A percentile compares a stretch with the other conserved stretches of the same genome.
phyloP scores from a whole-genome alignment of 2,329 filamentous ascomycete species.

The Botryotinia narcissicola region DNA sequence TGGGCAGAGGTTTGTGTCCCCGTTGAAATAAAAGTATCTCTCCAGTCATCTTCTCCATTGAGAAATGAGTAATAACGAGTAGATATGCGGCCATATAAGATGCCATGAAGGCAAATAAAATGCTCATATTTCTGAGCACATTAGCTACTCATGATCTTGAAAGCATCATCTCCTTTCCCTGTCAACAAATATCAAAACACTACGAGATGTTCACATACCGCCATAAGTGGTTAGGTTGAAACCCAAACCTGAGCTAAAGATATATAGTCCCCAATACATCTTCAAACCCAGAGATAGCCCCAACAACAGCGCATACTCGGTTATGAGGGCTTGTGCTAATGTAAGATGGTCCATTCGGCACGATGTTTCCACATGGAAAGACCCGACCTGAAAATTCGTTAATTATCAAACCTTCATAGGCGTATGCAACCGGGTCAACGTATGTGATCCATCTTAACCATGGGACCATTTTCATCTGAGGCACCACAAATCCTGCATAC shows the following conservation, averaged over 20 bases:
- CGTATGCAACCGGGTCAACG: conserved; percentile 59
- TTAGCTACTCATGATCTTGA: not conserved
- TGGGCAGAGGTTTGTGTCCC: conserved; percentile 49
- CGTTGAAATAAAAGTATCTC: conserved; percentile 74
- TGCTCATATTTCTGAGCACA: conserved; percentile 56
- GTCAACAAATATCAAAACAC: too few species aligned
- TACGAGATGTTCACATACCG: conserved; percentile 37
- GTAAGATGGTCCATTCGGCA: conserved; percentile 28
- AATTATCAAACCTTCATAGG: conserved; percentile 76
- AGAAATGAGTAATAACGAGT: conserved; percentile 58
- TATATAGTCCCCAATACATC: conserved; percentile 53
- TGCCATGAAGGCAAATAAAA: conserved; percentile 63
- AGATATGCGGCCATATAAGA: conserved; percentile 63
- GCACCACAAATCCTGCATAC: conserved; percentile 44
- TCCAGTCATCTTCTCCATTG: conserved; percentile 70
- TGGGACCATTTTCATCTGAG: conserved; percentile 59
- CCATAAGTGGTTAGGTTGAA: conserved; percentile 61
- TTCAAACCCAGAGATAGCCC: conserved; percentile 52
- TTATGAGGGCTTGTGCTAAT: conserved; percentile 22
- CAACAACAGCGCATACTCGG: conserved; percentile 55
- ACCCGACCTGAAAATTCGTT: conserved; percentile 65
- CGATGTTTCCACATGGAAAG: conserved; percentile 30
- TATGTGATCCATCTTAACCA: conserved; percentile 87
- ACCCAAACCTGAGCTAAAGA: conserved; percentile 53
- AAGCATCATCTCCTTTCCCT: not conserved